Evolutionary conservation across 768 basidiomycete species (phyloP).

Genomic region (Rickenella mellea): DNA sequence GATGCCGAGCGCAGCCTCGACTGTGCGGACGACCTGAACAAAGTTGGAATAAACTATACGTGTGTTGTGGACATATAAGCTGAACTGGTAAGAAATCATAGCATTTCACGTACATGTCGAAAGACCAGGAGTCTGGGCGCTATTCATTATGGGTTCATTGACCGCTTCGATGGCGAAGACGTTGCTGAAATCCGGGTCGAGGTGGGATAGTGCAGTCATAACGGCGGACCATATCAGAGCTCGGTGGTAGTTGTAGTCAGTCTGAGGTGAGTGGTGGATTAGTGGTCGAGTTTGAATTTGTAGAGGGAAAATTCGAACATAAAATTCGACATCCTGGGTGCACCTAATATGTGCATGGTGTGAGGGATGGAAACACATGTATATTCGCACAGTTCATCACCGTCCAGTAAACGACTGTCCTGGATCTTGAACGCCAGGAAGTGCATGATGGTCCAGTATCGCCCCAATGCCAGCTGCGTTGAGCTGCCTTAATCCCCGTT

Average conservation of each 20-base stretch:
- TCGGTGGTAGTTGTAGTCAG: slow-evolving; percentile 61
- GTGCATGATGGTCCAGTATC: slow-evolving; percentile 63
- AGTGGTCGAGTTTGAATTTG: background rate
- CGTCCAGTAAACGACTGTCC: slow-evolving; percentile 61
- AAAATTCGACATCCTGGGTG: slow-evolving; percentile 61
- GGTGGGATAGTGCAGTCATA: slow-evolving; percentile 64
- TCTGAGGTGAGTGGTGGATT: slow-evolving; percentile 29
- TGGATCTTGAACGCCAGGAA: slow-evolving; percentile 58
- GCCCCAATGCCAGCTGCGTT: slow-evolving; percentile 52
- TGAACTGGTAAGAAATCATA: background rate
- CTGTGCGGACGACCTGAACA: slow-evolving; percentile 54
- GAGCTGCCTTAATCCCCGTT: slow-evolving; percentile 52
- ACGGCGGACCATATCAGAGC: slow-evolving; percentile 77
- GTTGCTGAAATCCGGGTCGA: slow-evolving; percentile 53
- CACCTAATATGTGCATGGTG: slow-evolving; percentile 33
- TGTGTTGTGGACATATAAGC: slow-evolving; percentile 1
- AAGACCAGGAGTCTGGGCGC: slow-evolving; percentile 45
- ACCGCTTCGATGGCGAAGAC: slow-evolving; percentile 68
- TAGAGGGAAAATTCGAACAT: slow-evolving; percentile 20
- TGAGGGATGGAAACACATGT: background rate
- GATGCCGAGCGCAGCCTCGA: slow-evolving; percentile 55
- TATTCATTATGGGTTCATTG: slow-evolving; percentile 74
- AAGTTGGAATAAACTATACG: slow-evolving; percentile 58
- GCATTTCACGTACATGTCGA: background rate
- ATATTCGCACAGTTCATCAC: slow-evolving; percentile 11